phyloP scores from a whole-genome alignment of 129 eudicot genomes.

The Calendula officinalis region DNA sequence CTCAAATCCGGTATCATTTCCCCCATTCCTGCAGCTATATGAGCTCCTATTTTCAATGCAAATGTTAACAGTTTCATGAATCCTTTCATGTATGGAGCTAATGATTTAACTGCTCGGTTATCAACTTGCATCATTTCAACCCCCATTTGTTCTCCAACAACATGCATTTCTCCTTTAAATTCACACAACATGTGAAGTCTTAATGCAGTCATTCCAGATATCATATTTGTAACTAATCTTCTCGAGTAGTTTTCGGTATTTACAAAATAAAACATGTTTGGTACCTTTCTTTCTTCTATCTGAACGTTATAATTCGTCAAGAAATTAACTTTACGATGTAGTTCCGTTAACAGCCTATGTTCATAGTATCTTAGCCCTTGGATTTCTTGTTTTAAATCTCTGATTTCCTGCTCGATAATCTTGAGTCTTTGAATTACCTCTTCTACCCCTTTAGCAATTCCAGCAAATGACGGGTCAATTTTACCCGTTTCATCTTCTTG shows the following conservation, averaged over 20 bases:
- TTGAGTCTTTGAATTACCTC: conserved; percentile 73
- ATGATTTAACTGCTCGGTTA: conserved; percentile 53
- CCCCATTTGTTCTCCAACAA: conserved; percentile 84
- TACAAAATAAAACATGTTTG: conserved; percentile 87
- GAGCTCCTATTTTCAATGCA: conserved; percentile 93
- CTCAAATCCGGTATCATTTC: conserved; percentile 91
- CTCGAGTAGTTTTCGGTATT: conserved; percentile 78
- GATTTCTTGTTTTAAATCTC: conserved; percentile 87
- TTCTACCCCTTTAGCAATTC: conserved; percentile 95
- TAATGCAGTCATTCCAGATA: conserved; percentile 80
- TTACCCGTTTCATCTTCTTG: conserved; percentile 42
- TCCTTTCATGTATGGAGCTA: conserved; percentile 85
- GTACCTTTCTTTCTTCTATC: conserved; percentile 84
- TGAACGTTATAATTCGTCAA: conserved; percentile 71
- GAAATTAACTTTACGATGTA: conserved; percentile 68
- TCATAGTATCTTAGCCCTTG: conserved; percentile 92
- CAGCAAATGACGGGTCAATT: conserved; percentile 74
- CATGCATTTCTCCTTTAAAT: conserved; percentile 78
- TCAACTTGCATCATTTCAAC: conserved; percentile 87
- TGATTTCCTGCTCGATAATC: conserved; percentile 80
- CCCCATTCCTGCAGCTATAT: conserved; percentile 91
- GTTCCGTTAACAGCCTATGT: conserved; percentile 73
- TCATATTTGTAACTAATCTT: conserved; percentile 63
- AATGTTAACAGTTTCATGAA: conserved; percentile 86
- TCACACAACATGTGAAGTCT: conserved; percentile 87